Conservation (phyloP, 768 basidiomycete genomes). For the Tephrocybe sp. region DNA sequence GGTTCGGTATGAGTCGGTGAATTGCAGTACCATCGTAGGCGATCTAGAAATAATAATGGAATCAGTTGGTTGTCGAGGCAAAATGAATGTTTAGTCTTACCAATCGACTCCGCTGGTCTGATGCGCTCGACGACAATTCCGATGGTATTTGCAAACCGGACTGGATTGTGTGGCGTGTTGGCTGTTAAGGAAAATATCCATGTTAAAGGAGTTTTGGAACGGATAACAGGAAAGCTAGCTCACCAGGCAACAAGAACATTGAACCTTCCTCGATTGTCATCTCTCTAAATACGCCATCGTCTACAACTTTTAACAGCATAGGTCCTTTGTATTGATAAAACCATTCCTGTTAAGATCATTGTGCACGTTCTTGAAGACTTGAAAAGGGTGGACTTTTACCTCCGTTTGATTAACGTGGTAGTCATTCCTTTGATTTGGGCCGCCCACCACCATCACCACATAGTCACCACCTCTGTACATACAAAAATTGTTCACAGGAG, state of each 20-base stretch:
- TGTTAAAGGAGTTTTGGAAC: background rate
- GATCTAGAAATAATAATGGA: conserved; percentile 49
- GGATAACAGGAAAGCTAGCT: conserved; percentile 11
- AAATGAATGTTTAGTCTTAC: conserved; percentile 36
- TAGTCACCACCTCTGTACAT: conserved; percentile 82
- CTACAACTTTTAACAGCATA: conserved; percentile 87
- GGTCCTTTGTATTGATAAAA: conserved; percentile 96
- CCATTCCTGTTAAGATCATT: conserved; percentile 67
- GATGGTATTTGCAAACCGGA: conserved; percentile 87
- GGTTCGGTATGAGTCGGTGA: conserved; percentile 55
- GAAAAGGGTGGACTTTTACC: conserved; percentile 33
- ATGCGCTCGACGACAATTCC: conserved; percentile 90
- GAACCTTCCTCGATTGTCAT: conserved; percentile 91
- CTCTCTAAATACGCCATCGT: conserved; percentile 77
- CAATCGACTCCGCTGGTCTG: conserved; percentile 70
- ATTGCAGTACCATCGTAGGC: conserved; percentile 75
- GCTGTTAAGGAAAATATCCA: conserved; percentile 41
- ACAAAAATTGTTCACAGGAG: conserved; percentile 92
- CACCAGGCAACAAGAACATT: conserved; percentile 94
- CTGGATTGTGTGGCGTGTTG: conserved; percentile 96
- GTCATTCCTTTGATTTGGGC: conserved; percentile 91
- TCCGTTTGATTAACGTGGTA: conserved; percentile 97
- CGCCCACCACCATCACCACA: conserved; percentile 94
- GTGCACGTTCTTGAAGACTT: too few relatives aligned
- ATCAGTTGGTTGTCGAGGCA: background rate